Evolutionary conservation across 2,329 filamentous ascomycete genomes (phyloP), one percentile per base, ranked within the genome.

Genomic region (Exophiala sp.): DNA sequence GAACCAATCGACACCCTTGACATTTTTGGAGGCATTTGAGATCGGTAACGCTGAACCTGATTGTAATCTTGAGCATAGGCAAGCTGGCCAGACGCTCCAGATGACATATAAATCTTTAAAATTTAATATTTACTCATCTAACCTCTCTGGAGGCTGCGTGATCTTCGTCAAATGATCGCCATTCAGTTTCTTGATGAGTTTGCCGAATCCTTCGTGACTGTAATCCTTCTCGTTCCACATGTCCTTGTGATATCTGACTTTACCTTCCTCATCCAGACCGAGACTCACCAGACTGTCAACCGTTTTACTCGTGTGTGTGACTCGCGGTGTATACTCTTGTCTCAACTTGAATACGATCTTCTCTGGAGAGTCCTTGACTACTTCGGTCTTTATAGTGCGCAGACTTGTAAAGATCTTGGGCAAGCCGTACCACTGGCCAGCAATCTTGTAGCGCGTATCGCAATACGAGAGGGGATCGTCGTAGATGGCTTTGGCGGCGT

Each of bases 201-300:
- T 77, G 2, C 74, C 75, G 12, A 77, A 51, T 5, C 75, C 74
- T 45, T 73, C 69, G 63, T 77, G 74, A 32, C 66, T 71, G 60
- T 77, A 77, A 52, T 77, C 74, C 58, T 77, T 76, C 57, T 74
- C 67, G 50, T 77, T 76, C 75, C 74, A 78, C 72, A 74, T 72
- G 55, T 78, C 75, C 62, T 77, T 78, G 59, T 78, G 73, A 63
- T 76, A 77, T 36, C 70, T 68, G 16, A 76, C 72, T 54, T 72
- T 75, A 1, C 67, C 68, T 50, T 67, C 49, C 32, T 71, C 69
- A 52, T 73, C 69, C 46, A 77, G 60, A 3, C 63, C 66, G 54
- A 77, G 58, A 4, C 66, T 73, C 0, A 77, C 65, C 3, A 78
- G 61, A 33, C 67, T 70, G 52, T 77, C 70, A 8, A 75, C 71